These are phyloP conservation scores for Pittosporum tobira DNA, from an alignment of 129 eudicot genomes.

Conservation along the genomic window DNA sequence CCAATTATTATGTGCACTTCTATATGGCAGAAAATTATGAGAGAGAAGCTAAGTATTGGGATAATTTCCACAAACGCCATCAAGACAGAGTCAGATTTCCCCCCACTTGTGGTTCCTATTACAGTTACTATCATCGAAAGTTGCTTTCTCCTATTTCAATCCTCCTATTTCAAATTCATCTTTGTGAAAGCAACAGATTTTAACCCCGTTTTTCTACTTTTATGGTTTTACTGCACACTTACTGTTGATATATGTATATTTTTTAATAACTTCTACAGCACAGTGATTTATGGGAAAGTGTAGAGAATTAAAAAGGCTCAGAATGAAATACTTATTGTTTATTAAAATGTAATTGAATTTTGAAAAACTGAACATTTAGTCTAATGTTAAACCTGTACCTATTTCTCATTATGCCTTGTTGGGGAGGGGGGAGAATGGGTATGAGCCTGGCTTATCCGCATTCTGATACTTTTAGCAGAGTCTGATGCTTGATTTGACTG, in stretches of 20 bases:
- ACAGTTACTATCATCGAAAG: neutral
- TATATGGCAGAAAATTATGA: conserved; percentile 74
- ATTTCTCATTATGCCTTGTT: too few species aligned
- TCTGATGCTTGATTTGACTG: neutral
- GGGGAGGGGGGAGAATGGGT: too few species aligned
- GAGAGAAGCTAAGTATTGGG: conserved; percentile 94
- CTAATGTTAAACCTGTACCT: neutral
- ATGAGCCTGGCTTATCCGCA: neutral
- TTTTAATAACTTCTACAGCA: too few species aligned
- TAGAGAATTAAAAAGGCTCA: too few species aligned
- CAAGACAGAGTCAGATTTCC: conserved; percentile 63
- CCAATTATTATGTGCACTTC: neutral
- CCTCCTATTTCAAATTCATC: too few species aligned
- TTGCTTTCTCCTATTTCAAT: too few species aligned
- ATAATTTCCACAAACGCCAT: conserved; percentile 84
- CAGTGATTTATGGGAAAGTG: too few species aligned
- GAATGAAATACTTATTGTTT: neutral
- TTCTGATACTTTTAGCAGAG: neutral
- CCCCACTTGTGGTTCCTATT: too few species aligned
- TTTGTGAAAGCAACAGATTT: neutral
- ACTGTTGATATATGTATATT: too few species aligned
- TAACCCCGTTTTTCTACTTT: neutral
- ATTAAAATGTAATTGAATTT: neutral
- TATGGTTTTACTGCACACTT: neutral
- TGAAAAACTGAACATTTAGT: neutral